Conservation (phyloP, 1,284 basidiomycete genomes). For the Fomitopsis betulina region DNA sequence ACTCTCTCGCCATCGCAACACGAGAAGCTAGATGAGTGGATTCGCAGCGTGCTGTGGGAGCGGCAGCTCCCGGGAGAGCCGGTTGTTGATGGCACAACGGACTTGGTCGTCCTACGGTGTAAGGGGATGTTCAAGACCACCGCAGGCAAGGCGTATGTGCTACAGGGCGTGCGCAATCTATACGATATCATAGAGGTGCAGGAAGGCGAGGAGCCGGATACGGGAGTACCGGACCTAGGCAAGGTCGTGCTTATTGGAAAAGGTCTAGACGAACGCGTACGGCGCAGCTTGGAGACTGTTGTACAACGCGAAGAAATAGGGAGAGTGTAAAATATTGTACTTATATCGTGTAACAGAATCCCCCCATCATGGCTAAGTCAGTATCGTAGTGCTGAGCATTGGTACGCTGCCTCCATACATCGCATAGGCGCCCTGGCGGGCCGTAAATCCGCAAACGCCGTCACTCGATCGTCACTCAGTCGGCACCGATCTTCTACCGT, state of each 20-base stretch:
- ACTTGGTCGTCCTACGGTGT: constrained; percentile 69
- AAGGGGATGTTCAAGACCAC: constrained; percentile 70
- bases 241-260: constrained; percentile 89
- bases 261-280: constrained; percentile 54
- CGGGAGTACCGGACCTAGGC: constrained; percentile 54
- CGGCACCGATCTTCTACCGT: neutral
- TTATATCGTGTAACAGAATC: too few species aligned
- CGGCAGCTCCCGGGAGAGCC: constrained; percentile 34
- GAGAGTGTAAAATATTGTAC: too few species aligned
- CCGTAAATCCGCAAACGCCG: neutral
- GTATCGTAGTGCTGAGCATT: too few species aligned
- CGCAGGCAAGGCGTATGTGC: constrained; percentile 56
- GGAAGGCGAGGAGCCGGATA: constrained; percentile 26
- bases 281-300: constrained; percentile 40
- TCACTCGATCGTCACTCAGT: neutral
- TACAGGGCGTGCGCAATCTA: constrained; percentile 85
- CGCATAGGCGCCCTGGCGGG: neutral
- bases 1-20: constrained; percentile 42
- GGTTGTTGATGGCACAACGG: constrained; percentile 13
- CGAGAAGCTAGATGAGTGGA: constrained; percentile 66
- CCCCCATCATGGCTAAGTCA: too few species aligned
- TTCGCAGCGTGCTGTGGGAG: constrained; percentile 80
- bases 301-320: too few species aligned
- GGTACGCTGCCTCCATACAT: too few species aligned
- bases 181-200: constrained; percentile 69